Conservation (phyloP, 768 basidiomycete species). For the Mycena olivaceomarginata region DNA sequence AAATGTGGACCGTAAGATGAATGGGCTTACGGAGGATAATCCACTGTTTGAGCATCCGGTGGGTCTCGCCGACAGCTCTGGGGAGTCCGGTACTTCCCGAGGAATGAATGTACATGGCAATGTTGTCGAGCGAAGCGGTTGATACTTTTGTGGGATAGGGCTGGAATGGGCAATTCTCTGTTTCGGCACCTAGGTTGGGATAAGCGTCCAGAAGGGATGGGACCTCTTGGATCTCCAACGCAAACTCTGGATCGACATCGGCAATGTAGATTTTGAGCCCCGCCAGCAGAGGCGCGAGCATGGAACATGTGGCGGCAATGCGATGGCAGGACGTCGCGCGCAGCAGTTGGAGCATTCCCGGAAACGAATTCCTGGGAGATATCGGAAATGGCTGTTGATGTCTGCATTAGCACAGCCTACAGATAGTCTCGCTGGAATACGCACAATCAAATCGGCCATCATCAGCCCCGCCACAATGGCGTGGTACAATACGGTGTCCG, state of each 20-base stretch:
- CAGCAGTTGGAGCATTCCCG: conserved; percentile 42
- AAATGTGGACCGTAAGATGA: not conserved
- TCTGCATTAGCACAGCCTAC: too few relatives aligned
- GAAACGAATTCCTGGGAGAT: too few relatives aligned
- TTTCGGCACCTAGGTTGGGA: conserved; percentile 48
- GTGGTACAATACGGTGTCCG: conserved; percentile 54
- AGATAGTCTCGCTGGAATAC: not conserved
- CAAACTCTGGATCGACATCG: conserved; percentile 31
- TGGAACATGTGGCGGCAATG: not conserved
- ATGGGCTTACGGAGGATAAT: conserved; percentile 56
- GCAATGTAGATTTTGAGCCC: too few relatives aligned
- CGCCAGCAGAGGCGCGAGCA: too few relatives aligned
- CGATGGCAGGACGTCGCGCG: conserved; percentile 53
- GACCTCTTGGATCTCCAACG: too few relatives aligned
- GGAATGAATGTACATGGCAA: conserved; percentile 65
- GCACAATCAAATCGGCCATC: conserved; percentile 53
- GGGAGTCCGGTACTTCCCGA: conserved; percentile 71
- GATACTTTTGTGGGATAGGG: conserved; percentile 47
- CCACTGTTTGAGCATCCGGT: conserved; percentile 56
- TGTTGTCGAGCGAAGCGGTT: conserved; percentile 45
- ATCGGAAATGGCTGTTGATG: too few relatives aligned
- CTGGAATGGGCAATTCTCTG: conserved; percentile 49
- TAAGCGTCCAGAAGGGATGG: too few relatives aligned
- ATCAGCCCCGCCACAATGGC: conserved; percentile 51
- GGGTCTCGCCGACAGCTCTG: conserved; percentile 61